Percentiles rank a stretch among this genome's conserved stretches.
Conservation (phyloP, 495 filamentous ascomycete species). For the Geoglossum glabrum region DNA sequence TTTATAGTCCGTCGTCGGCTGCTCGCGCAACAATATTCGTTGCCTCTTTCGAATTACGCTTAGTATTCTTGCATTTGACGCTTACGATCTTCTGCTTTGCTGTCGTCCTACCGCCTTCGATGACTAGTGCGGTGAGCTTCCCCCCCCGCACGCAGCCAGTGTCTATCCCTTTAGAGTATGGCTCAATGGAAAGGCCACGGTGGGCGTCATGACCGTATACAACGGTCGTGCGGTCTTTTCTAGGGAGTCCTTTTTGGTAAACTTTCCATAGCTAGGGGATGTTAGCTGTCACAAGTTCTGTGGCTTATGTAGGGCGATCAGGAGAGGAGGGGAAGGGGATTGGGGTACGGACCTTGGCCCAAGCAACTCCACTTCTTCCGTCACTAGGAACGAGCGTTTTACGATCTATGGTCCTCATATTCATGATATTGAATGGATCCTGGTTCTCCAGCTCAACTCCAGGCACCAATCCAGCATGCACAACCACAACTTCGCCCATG, state of each 20-base stretch:
- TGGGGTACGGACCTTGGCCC: slow-evolving; percentile 37
- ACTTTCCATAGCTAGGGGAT: slow-evolving; percentile 33
- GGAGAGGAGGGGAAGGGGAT: background rate
- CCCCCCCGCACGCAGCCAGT: slow-evolving; percentile 59
- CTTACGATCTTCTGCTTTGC: slow-evolving; percentile 10
- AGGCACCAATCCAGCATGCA: slow-evolving; percentile 71
- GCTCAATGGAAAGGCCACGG: slow-evolving; percentile 39
- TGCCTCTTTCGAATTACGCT: background rate
- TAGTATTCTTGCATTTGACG: slow-evolving; percentile 12
- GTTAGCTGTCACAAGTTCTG: too few species aligned
- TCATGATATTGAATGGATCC: slow-evolving; percentile 70
- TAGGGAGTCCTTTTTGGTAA: slow-evolving; percentile 23
- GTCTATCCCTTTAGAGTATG: slow-evolving; percentile 71
- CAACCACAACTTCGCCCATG: slow-evolving; percentile 45
- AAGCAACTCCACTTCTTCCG: slow-evolving; percentile 34
- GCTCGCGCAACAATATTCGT: background rate
- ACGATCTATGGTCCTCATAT: slow-evolving; percentile 63
- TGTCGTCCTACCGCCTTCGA: slow-evolving; percentile 25
- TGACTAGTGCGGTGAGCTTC: slow-evolving; percentile 54
- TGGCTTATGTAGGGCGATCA: too few species aligned
- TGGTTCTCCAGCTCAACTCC: slow-evolving; percentile 49
- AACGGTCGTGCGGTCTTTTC: slow-evolving; percentile 29
- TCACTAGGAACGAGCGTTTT: slow-evolving; percentile 40
- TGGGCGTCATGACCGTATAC: slow-evolving; percentile 79
- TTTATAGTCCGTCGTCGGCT: background rate